phyloP scores from a whole-genome alignment of 345 rosid species.

The Eucalyptus victrix region DNA sequence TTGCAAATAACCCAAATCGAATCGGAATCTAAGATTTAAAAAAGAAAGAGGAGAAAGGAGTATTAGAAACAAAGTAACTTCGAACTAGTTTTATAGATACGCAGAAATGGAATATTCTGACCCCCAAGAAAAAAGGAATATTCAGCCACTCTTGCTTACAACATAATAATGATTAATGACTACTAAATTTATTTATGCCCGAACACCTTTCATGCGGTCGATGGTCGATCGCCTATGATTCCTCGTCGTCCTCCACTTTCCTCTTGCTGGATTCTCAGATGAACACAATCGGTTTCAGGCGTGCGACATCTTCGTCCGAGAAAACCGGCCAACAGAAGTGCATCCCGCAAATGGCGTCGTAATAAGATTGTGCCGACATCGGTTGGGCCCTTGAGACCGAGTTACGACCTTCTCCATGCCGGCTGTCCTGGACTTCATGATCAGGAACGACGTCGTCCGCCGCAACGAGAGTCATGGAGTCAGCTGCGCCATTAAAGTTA shows the following conservation, averaged over 20 bases:
- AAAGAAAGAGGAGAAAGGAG: background rate
- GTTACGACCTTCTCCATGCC: background rate
- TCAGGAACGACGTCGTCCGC: background rate
- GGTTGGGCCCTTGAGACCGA: background rate
- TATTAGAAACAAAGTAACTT: background rate
- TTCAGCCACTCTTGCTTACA: background rate
- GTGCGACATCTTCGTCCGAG: background rate
- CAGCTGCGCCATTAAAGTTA: background rate
- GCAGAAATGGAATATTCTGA: background rate
- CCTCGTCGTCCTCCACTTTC: background rate
- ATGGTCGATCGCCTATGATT: background rate
- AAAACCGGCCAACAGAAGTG: background rate
- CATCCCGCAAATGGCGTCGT: background rate
- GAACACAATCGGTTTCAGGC: background rate
- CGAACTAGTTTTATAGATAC: background rate
- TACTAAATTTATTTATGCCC: background rate
- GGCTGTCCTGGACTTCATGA: background rate
- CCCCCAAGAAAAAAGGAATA: too few relatives aligned
- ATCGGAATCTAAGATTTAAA: background rate
- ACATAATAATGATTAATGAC: background rate
- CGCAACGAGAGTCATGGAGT: background rate
- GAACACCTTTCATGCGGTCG: background rate
- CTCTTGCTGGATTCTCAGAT: background rate
- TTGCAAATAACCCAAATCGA: background rate
- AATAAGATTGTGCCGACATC: background rate